phyloP scores from a whole-genome alignment of 2,329 filamentous ascomycete genomes.

The Septoria linicola region DNA sequence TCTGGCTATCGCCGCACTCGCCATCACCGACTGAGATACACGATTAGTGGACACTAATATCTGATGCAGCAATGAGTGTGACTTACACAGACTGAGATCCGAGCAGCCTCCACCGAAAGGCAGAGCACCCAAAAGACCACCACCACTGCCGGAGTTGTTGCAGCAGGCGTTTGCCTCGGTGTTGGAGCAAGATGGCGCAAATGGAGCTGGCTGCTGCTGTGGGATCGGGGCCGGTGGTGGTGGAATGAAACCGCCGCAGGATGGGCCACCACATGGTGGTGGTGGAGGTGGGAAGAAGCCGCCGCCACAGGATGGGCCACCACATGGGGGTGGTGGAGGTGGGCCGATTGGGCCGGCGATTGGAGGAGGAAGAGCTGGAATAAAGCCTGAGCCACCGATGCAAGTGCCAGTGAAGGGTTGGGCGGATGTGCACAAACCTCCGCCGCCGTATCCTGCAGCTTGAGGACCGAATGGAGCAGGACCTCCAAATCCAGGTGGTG shows the following conservation, averaged over 20 bases:
- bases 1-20: neutral
- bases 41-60: neutral
- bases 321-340: neutral
- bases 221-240: neutral
- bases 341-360: neutral
- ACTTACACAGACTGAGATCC: conserved; percentile 8
- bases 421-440: no score
- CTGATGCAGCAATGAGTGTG: neutral
- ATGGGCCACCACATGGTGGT: conserved; percentile 1
- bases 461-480: neutral
- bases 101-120: conserved; percentile 15
- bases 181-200: conserved; percentile 1
- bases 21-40: neutral
- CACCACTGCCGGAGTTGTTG: conserved; percentile 6
- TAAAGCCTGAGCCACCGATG: neutral
- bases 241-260: neutral
- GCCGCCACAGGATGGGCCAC: neutral
- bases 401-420: neutral
- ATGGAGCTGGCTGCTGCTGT: neutral
- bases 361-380: neutral
- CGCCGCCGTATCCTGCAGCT: neutral
- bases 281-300: no score
- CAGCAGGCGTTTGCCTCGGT: conserved; percentile 10
- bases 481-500: neutral
- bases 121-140: conserved; percentile 9